Conservation (phyloP, 306 rosid genomes). For the Pueraria montana region DNA sequence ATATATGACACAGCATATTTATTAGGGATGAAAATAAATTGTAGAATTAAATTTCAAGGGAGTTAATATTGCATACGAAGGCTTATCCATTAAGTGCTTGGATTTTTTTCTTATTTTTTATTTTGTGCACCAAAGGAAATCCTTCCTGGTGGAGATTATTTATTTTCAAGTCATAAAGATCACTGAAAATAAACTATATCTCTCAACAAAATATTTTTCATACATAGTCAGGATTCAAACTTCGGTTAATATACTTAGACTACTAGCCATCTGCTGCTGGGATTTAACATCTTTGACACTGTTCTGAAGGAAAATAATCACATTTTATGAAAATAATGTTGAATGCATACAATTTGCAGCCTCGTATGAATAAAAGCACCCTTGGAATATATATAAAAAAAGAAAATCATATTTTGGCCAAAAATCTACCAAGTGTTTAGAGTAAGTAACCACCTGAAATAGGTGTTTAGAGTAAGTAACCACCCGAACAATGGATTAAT, state of each 20-base stretch:
- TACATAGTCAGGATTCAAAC: background rate
- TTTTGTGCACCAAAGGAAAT: background rate
- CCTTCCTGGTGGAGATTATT: background rate
- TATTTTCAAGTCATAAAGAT: background rate
- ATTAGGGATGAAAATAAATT: conserved; percentile 20
- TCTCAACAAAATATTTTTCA: background rate
- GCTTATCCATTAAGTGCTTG: background rate
- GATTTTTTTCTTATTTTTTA: background rate
- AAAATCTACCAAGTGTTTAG: too few relatives aligned
- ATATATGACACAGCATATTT: conserved; percentile 37
- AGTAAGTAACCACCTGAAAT: too few relatives aligned
- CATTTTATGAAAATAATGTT: background rate
- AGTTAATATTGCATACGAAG: conserved; percentile 5
- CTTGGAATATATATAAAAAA: background rate
- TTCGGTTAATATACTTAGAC: background rate
- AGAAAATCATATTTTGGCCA: background rate
- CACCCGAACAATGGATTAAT: background rate
- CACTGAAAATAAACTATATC: background rate
- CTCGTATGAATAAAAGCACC: background rate
- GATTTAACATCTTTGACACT: conserved; percentile 5
- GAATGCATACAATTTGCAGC: background rate
- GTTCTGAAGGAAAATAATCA: background rate
- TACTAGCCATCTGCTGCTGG: background rate
- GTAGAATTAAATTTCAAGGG: conserved; percentile 16
- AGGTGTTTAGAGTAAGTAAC: too few relatives aligned